Evolutionary conservation across 805 yeast species (phyloP).

Genomic region (Kregervanrija delftensis): DNA sequence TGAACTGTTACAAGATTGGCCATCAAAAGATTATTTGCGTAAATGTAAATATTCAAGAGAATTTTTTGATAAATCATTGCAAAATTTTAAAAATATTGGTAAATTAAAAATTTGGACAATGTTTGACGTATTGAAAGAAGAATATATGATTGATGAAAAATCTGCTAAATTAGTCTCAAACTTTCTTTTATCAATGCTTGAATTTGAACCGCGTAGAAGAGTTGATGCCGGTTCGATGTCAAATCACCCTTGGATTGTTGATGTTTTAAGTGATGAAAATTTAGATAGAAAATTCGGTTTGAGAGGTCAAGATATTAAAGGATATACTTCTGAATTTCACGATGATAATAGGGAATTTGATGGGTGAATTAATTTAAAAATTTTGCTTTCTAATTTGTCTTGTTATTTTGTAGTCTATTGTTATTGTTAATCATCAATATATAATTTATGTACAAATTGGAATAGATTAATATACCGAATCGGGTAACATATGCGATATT

Average conservation of each 20-base stretch:
- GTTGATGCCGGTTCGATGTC: conserved; percentile 49
- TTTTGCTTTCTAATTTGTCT: not conserved
- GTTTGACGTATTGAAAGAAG: conserved; percentile 40
- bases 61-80: conserved; percentile 31
- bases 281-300: conserved; percentile 23
- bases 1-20: conserved; percentile 38
- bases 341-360: conserved; percentile 1
- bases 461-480: not conserved
- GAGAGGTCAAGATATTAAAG: conserved; percentile 28
- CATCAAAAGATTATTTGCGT: conserved; percentile 32
- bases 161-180: conserved; percentile 35
- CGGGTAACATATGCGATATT: no score
- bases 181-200: conserved; percentile 45
- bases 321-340: conserved; percentile 20
- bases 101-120: conserved; percentile 47
- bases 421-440: no score
- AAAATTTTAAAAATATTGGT: conserved; percentile 35
- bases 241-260: conserved; percentile 47
- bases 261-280: conserved; percentile 17
- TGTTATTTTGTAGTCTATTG: not conserved
- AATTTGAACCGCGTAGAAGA: conserved; percentile 40
- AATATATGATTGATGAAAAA: conserved; percentile 38
- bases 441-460: not conserved
- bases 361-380: not conserved
- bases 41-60: conserved; percentile 34